A percentile compares a stretch with the other conserved stretches of the same genome.
These are phyloP conservation scores for Barnettozyma hawaiiensis DNA, from an alignment of 1,139 yeast genomes.

Conservation along the genomic window DNA sequence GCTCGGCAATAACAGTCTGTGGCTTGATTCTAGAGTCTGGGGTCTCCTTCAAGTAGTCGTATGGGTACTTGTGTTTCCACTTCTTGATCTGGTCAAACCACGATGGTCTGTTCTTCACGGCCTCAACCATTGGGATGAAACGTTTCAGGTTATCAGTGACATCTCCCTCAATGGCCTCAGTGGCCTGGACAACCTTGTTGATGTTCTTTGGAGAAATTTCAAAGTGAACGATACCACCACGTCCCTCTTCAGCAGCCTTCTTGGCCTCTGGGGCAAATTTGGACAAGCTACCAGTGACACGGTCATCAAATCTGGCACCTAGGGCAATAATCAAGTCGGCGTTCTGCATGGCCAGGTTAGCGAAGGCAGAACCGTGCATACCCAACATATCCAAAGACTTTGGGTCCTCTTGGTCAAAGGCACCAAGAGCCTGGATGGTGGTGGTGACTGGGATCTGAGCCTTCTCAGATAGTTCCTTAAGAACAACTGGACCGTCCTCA, in stretches of 20 bases:
- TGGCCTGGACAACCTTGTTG: constrained; percentile 95
- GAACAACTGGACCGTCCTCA: constrained; percentile 71
- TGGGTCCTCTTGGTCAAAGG: constrained; percentile 86
- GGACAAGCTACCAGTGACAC: constrained; percentile 83
- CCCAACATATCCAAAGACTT: constrained; percentile 94
- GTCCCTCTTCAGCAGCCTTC: constrained; percentile 76
- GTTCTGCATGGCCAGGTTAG: constrained; percentile 86
- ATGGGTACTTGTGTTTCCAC: constrained; percentile 89
- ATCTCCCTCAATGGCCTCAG: constrained; percentile 96
- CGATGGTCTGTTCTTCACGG: constrained; percentile 60
- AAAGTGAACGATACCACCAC: constrained; percentile 96
- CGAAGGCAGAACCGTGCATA: constrained; percentile 97
- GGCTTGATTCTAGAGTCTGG: constrained; percentile 85
- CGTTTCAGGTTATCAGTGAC: constrained; percentile 70
- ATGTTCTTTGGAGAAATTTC: constrained; percentile 95
- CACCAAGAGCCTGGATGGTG: constrained; percentile 89
- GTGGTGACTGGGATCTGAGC: constrained; percentile 95
- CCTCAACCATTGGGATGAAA: constrained; percentile 63
- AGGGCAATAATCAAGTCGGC: constrained; percentile 92
- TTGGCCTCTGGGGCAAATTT: constrained; percentile 94
- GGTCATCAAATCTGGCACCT: constrained; percentile 97
- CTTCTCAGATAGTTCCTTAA: constrained; percentile 83
- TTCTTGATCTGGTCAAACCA: constrained; percentile 72
- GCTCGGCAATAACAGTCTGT: constrained; percentile 79
- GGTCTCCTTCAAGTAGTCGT: constrained; percentile 68